A percentile compares a stretch with the other conserved stretches of the same genome.
phyloP scores from a whole-genome alignment of 2,329 filamentous ascomycete genomes.

The Tolypocladium paradoxum region DNA sequence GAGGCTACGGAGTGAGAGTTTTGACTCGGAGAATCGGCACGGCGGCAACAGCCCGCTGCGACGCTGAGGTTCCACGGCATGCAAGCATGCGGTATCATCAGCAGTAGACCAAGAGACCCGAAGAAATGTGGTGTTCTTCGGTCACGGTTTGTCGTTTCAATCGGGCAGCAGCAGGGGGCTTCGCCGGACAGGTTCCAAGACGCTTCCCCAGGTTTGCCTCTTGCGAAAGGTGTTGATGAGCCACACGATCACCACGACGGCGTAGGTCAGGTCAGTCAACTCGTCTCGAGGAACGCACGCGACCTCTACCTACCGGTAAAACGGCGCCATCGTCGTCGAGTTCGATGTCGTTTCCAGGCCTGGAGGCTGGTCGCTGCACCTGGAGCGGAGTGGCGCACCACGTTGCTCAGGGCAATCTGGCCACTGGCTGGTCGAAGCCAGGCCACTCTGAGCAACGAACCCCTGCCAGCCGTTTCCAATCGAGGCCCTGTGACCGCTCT shows the following conservation, averaged over 20 bases:
- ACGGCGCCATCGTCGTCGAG: too few relatives aligned
- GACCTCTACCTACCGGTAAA: background rate
- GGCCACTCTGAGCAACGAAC: background rate
- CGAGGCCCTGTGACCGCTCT: background rate
- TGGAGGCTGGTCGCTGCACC: background rate
- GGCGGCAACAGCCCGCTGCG: background rate
- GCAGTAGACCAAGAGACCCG: background rate
- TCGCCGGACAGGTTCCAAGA: too few relatives aligned
- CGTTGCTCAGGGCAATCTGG: background rate
- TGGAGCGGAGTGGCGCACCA: background rate
- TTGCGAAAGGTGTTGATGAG: background rate
- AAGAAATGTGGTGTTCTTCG: background rate
- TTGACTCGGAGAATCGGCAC: slow-evolving; percentile 1
- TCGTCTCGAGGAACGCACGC: background rate
- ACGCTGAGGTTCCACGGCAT: background rate
- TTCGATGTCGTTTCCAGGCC: too few relatives aligned
- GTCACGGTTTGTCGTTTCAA: background rate
- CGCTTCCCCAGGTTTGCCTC: background rate
- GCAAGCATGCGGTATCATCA: background rate
- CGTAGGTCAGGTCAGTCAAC: background rate
- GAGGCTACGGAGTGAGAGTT: background rate
- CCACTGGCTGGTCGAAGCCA: background rate
- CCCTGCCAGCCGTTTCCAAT: background rate
- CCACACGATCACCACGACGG: background rate
- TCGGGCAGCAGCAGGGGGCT: too few relatives aligned